Percentiles rank a stretch among this genome's conserved stretches.
These are phyloP conservation scores for Wickerhamomyces sp. DNA, from an alignment of 1,139 yeast species.

Conservation along the genomic window DNA sequence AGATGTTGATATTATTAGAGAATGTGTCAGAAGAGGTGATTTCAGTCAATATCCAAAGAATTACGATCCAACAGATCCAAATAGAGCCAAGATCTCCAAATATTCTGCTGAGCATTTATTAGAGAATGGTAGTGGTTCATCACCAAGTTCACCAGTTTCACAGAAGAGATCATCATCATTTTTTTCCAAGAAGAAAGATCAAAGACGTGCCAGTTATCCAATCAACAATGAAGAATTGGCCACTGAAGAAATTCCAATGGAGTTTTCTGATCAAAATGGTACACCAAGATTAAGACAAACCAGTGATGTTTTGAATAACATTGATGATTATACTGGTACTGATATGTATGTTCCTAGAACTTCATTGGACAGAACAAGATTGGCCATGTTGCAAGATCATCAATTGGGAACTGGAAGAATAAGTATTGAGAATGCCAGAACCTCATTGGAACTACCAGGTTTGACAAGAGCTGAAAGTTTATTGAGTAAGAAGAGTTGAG, in stretches of 20 bases:
- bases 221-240: conserved; percentile 19
- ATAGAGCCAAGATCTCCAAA: conserved; percentile 31
- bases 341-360: conserved; percentile 23
- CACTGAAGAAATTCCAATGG: conserved; percentile 29
- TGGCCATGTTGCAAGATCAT: conserved; percentile 29
- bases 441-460: conserved; percentile 35
- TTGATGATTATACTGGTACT: conserved; percentile 2
- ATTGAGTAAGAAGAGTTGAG: conserved; percentile 23
- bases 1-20: conserved; percentile 85
- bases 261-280: conserved; percentile 21
- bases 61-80: conserved; percentile 63
- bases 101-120: conserved; percentile 20
- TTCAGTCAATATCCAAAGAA: conserved; percentile 44
- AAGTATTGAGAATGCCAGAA: conserved; percentile 33
- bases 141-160: conserved; percentile 11
- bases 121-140: conserved; percentile 7
- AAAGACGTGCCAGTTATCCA: conserved; percentile 13
- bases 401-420: conserved; percentile 31
- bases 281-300: conserved; percentile 22
- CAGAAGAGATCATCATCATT: conserved; percentile 11
- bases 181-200: conserved; percentile 12
- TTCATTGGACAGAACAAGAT: conserved; percentile 32
- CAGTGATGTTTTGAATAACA: conserved; percentile 9
- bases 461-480: conserved; percentile 31
- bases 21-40: conserved; percentile 57